Evolutionary conservation across 2,329 filamentous ascomycete species (phyloP), one percentile per base, ranked within the genome.

Genomic region (Cordyceps tenuipes): DNA sequence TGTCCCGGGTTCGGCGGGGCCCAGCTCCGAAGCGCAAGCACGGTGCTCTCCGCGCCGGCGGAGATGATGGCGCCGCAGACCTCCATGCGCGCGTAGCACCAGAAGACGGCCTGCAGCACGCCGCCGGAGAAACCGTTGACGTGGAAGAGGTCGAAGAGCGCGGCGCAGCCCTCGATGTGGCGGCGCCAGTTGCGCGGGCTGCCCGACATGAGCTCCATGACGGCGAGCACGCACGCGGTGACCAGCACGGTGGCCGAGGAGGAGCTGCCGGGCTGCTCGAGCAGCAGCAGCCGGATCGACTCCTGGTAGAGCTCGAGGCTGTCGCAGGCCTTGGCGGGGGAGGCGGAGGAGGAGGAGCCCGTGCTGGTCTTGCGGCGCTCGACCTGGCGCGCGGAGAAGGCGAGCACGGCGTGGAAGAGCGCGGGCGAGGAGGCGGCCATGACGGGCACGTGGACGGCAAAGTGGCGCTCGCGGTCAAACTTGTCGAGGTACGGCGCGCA

Each of bases 51-150:
- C 0, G 76, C 77, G 0, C 77, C 77, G 43, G 74, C 73, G 0
- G 79, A 80, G 31, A 83, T 81, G 3, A 83, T 75, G 0, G 76
- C 79, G 41, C 78, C 79, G 61, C 80, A 83, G 3, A 82, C 65
- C 65, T 83, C 81, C 79, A 83, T 83, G 48, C 81, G 73, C 0
- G 78, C 80, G 65, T 82, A 83, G 63, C 79, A 82, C 81, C 81
- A 84, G 63, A 83, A 84, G 0, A 83, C 71, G 0, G 80, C 80
- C 63, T 81, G 79, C 6, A 74, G 73, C 3, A 81, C 75, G n/a
- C 70, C 70, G 12, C 69, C 70, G 3, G 69, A 70, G 61, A 71
- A 71, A 0, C 81, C 82, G 43, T 79, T 75, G 5, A 84, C 78
- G 2, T 73, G 75, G 60, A 78, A 76, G 1, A 78, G 75, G 61